Percentiles rank a stretch among this genome's conserved stretches.
These are phyloP conservation scores for Fusarium sp. DNA, from an alignment of 2,329 filamentous ascomycete species.

Conservation along the genomic window DNA sequence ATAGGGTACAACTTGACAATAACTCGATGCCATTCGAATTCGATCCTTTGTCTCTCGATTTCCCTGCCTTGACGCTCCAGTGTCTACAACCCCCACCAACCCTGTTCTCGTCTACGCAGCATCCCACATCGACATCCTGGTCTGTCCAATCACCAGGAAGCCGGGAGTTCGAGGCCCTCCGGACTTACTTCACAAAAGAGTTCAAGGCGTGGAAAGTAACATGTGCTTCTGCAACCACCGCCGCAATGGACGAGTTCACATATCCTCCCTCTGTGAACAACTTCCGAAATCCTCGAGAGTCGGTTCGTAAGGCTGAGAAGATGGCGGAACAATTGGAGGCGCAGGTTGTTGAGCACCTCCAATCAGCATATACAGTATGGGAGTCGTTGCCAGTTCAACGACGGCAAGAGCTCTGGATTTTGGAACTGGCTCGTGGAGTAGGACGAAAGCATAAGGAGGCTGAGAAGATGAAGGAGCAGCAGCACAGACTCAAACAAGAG, in stretches of 20 bases:
- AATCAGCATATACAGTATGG: slow-evolving; percentile 85
- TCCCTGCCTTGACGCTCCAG: slow-evolving; percentile 85
- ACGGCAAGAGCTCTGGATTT: slow-evolving; percentile 70
- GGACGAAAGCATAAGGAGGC: slow-evolving; percentile 69
- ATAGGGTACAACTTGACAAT: slow-evolving; percentile 68
- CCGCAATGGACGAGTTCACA: slow-evolving; percentile 64
- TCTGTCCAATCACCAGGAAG: slow-evolving; percentile 81
- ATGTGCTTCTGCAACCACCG: slow-evolving; percentile 64
- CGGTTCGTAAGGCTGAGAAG: slow-evolving; percentile 63
- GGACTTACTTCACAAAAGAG: slow-evolving; percentile 74
- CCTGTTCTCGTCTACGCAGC: slow-evolving; percentile 83
- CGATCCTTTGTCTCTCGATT: slow-evolving; percentile 86
- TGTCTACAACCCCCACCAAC: slow-evolving; percentile 85
- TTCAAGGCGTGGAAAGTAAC: slow-evolving; percentile 74
- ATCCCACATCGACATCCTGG: slow-evolving; percentile 84
- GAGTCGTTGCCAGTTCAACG: slow-evolving; percentile 69
- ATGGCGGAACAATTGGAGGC: slow-evolving; percentile 73
- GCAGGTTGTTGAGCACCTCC: slow-evolving; percentile 79
- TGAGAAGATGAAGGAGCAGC: slow-evolving; percentile 64
- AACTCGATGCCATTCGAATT: slow-evolving; percentile 78
- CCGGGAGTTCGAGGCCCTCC: slow-evolving; percentile 80
- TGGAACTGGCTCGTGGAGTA: slow-evolving; percentile 72
- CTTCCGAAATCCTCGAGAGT: slow-evolving; percentile 60
- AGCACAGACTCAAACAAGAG: slow-evolving; percentile 68
- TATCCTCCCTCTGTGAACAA: slow-evolving; percentile 61